These are phyloP conservation scores for Aphanomyces invadans DNA, from an alignment of 352 stramenopile species.

Conservation along the genomic window DNA sequence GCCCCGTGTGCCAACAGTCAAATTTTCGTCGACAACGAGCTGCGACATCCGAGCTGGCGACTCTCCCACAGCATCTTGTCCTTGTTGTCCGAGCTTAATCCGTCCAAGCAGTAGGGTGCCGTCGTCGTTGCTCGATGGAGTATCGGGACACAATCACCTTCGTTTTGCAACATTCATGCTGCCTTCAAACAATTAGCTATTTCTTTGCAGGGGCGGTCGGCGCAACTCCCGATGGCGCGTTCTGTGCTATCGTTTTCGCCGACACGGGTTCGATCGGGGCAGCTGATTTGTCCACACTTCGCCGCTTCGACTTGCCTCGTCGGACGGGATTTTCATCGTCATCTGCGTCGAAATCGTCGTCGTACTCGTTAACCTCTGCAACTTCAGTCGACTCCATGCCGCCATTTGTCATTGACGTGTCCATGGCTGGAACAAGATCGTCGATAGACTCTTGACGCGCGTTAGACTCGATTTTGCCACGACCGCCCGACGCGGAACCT, in stretches of 20 bases:
- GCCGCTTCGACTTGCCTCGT: conserved; percentile 20
- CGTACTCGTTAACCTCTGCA: conserved; percentile 36
- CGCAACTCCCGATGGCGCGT: background rate
- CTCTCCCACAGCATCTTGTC: conserved; percentile 28
- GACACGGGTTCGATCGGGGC: conserved; percentile 1
- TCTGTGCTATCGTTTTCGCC: conserved; percentile 1
- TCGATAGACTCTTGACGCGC: conserved; percentile 27
- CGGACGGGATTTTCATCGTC: conserved; percentile 26
- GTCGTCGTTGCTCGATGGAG: too few relatives aligned
- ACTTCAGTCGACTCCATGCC: conserved; percentile 5
- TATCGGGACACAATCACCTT: too few relatives aligned
- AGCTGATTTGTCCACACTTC: conserved; percentile 31
- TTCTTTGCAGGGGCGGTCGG: too few relatives aligned
- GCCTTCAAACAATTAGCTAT: too few relatives aligned
- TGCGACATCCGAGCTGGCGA: conserved; percentile 57
- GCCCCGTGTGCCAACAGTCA: conserved; percentile 29
- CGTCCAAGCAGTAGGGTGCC: background rate
- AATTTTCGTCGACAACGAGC: conserved; percentile 52
- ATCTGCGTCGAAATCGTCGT: conserved; percentile 43
- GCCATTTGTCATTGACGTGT: conserved; percentile 2
- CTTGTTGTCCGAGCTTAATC: conserved; percentile 7
- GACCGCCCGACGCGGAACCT: too few relatives aligned
- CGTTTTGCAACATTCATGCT: too few relatives aligned
- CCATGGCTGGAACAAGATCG: conserved; percentile 24
- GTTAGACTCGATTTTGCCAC: too few relatives aligned